Base-by-base conservation (phyloP, 177 flowering plant species). In the Vitis hybrid region DNA sequence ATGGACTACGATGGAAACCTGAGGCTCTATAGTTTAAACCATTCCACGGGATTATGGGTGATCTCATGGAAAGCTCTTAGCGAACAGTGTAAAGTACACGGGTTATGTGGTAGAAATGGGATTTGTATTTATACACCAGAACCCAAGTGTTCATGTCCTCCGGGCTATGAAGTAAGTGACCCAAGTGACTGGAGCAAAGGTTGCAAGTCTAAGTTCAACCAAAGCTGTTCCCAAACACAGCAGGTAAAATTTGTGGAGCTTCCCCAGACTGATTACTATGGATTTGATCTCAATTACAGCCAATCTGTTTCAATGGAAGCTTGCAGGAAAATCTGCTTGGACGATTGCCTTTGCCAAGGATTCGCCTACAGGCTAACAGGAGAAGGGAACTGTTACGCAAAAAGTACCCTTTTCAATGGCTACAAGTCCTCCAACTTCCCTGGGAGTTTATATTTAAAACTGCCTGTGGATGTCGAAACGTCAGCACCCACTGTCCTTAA, bases 1-100 rank as follows among this genome's bases (percentile, higher is more conserved):
- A 27, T 84, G 48, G 85, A 79, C 57, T 71, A 13, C 51, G 87
- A 84, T 70, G 87, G 87, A 15, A 74, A 73, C 52, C 63, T 78
- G 18, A 66, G 81, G 18, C 40, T 82, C 13, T 78, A 80, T 18
- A 82, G 83, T 60, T 35, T 78, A 6, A 50, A 76, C 48, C 68
- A 64, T 60, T 19, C 54, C 18, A 71, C 52, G 1, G 70, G 75
- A 32, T 10, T 2, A 1, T 82, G 83, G 83, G 27, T 3, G 0
- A 24, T 82, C 4, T 55, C 83, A 27, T 80, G 79, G 79, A 35
- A 21, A 49, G 62, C 72, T 24, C n/a, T 35, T 21, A 8, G 63
- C 2, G 51, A 52, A 5, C n/a, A 9, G 51, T 84, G 85, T 64
- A 6, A 1, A 3, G 63, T 75, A 3, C 80, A 78, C 64, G 82